Base-by-base conservation (phyloP, 768 basidiomycete species). In the Boletales sp. region DNA sequence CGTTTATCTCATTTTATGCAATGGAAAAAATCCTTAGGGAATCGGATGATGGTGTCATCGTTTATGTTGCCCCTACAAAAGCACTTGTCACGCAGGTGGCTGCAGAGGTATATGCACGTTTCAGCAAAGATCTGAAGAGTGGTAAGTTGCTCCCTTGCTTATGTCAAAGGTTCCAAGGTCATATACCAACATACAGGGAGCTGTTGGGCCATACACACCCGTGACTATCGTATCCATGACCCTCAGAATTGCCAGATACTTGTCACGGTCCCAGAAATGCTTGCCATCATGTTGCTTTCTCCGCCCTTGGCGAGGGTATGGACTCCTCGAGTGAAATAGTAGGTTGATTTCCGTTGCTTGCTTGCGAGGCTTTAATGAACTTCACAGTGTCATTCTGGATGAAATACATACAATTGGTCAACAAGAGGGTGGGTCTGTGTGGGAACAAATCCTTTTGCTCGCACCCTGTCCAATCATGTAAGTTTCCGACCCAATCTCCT, bases 51-150 rank as follows among this genome's bases (percentile, higher is more conserved):
- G 84, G 82, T 0, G 73, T 88, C 37, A 60, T 88, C 32, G 80
- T 88, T 17, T 88, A 88, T 60, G 77, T 88, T 38, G 86, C 86
- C 0, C 86, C 86, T 0, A 87, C 86, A 8, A 88, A 88, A 61
- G 84, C 86, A 0, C 72, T 88, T 0, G 86, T 88, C 43, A 75
- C 74, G 32, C 86, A 88, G 57, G 80, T 86, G 24, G 82, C 85
- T 0, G 83, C 87, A 0, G 86, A 88, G 58, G 74, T 86, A n/a
- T 85, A 86, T 50, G 86, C 80, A 3, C 73, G 86, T 5, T 87
- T 84, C 63, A 75, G 73, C 53, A 80, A 87, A 73, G 69, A 76
- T 29, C 48, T 78, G 17, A 70, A 72, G 27, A 70, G 72, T 17
- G 69, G 79, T 79, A 48, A 52, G 76, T 71, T 19, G 5, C 44